phyloP scores from a whole-genome alignment of 768 basidiomycete species.

The Boletus tomentosulus region DNA sequence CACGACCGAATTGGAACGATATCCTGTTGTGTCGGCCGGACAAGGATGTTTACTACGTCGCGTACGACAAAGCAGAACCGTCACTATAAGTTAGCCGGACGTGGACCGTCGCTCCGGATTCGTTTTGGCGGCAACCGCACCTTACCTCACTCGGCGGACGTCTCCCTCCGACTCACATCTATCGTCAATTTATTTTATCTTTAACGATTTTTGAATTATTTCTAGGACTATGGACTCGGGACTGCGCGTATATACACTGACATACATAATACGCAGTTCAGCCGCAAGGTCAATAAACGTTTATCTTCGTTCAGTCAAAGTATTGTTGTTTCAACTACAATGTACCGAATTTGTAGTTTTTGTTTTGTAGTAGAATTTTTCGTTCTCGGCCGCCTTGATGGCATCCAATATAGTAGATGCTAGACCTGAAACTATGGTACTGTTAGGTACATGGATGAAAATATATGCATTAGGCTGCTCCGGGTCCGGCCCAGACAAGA shows the following conservation, averaged over 20 bases:
- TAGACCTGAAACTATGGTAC: not conserved
- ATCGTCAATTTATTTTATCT: constrained; percentile 18
- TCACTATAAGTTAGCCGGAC: constrained; percentile 26
- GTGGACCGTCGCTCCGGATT: constrained; percentile 13
- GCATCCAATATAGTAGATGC: not conserved
- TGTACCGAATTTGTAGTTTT: constrained; percentile 10
- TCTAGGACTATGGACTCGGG: constrained; percentile 11
- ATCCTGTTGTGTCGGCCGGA: constrained; percentile 63
- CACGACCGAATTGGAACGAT: constrained; percentile 78
- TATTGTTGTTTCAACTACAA: constrained; percentile 3
- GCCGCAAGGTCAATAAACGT: not conserved
- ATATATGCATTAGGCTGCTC: not conserved
- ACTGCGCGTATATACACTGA: constrained; percentile 10
- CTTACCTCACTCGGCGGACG: constrained; percentile 12
- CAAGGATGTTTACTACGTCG: constrained; percentile 49
- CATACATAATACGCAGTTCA: constrained; percentile 1
- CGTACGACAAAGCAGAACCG: constrained; percentile 33
- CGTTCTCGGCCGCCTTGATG: not conserved
- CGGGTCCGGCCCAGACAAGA: not conserved
- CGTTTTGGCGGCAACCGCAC: constrained; percentile 3
- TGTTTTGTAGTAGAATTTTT: not conserved
- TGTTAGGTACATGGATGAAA: too few relatives aligned
- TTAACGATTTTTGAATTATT: constrained; percentile 17
- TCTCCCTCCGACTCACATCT: not conserved
- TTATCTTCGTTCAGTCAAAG: not conserved